These are phyloP conservation scores for Phylloporus rhodoxanthus DNA, from an alignment of 768 basidiomycete species.

Conservation along the genomic window DNA sequence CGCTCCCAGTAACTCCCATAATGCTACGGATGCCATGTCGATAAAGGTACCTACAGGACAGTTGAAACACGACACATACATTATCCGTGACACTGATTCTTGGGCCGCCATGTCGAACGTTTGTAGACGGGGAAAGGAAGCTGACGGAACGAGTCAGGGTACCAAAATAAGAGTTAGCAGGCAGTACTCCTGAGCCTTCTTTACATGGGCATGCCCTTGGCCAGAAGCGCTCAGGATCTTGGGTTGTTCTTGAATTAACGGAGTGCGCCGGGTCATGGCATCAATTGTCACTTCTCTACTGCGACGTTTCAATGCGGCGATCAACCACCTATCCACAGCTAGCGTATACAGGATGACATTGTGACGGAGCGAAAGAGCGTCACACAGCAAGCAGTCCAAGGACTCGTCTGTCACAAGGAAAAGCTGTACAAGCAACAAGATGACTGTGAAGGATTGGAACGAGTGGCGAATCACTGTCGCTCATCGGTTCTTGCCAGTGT, in stretches of 20 bases:
- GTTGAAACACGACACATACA: not conserved
- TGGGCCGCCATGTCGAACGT: not conserved
- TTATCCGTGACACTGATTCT: not conserved
- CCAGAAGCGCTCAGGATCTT: not conserved
- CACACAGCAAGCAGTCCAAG: not conserved
- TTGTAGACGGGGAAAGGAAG: not conserved
- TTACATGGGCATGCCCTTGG: not conserved
- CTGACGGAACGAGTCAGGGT: not conserved
- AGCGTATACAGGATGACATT: not conserved
- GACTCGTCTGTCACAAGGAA: not conserved
- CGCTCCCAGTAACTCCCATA: slow-evolving; percentile 34
- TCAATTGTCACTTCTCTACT: not conserved
- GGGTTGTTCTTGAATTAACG: not conserved
- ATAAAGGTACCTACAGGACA: not conserved
- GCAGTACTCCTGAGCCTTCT: not conserved
- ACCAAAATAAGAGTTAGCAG: no score
- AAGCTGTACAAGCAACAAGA: not conserved
- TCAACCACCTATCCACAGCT: not conserved
- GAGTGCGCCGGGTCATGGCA: not conserved
- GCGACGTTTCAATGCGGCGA: not conserved
- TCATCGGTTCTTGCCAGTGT: not conserved
- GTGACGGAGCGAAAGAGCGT: not conserved
- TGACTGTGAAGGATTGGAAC: not conserved
- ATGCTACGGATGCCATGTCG: slow-evolving; percentile 18
- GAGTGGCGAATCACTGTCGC: not conserved